phyloP scores from a whole-genome alignment of 306 rosid species.

The Vigna nakashimae region DNA sequence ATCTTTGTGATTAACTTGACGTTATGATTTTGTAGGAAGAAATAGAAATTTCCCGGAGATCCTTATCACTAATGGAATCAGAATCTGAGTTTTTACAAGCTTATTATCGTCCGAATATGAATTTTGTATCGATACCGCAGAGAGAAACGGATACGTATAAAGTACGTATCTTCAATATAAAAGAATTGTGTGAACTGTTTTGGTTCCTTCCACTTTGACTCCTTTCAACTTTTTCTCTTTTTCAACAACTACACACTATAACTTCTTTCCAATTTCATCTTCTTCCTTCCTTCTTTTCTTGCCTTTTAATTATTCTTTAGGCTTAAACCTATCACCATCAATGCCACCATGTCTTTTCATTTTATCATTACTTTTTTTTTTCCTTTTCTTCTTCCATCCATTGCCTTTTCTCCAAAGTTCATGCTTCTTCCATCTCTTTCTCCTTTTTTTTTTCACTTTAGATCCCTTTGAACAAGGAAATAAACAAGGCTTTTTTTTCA shows the following conservation, averaged over 20 bases:
- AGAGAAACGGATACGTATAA: not conserved
- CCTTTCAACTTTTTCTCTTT: not conserved
- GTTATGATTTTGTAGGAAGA: constrained; percentile 6
- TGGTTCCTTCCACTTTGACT: constrained; percentile 16
- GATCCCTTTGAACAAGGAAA: constrained; percentile 42
- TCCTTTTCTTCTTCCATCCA: constrained; percentile 24
- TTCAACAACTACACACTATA: constrained; percentile 16
- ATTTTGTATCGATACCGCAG: constrained; percentile 27
- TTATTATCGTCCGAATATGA: constrained; percentile 34
- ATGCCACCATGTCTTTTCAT: not conserved
- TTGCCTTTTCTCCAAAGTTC: constrained; percentile 36
- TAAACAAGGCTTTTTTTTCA: constrained; percentile 30
- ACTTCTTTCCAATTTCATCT: not conserved
- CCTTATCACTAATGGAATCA: not conserved
- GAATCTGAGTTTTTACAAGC: not conserved
- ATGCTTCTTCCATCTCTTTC: constrained; percentile 34
- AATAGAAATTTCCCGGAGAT: not conserved
- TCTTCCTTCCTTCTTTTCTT: constrained; percentile 32
- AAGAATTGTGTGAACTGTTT: constrained; percentile 4
- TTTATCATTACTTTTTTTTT: constrained; percentile 25
- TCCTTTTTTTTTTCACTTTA: constrained; percentile 34
- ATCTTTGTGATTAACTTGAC: not conserved
- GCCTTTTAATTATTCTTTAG: constrained; percentile 11
- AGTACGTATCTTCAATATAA: not conserved
- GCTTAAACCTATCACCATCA: constrained; percentile 32